Evolutionary conservation across 78 protist genomes (phyloP), one percentile per base, ranked within the genome.

Genomic region (Pelomyxa schiedti): DNA sequence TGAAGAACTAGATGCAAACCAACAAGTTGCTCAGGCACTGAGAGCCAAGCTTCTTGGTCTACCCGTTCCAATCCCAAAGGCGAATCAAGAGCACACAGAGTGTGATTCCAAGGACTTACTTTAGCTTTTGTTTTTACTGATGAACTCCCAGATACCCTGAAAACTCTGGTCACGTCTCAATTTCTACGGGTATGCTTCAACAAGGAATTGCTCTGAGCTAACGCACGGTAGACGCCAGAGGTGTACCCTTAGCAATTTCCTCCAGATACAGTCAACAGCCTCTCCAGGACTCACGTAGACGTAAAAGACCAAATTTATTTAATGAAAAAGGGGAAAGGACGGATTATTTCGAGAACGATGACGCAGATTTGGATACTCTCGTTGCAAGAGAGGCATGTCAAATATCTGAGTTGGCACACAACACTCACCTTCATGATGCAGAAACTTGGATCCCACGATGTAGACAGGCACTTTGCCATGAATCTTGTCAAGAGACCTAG

Each of bases 331-430:
- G 22, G 53, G 69, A 35, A 39, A 52, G 40, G 1, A 24, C 22
- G 40, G 42, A 37, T 79, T 79, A 79, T 39, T 28, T 36, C 35
- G 84, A 79, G 40, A 79, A 79, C 35, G 76, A 72, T 40, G 9
- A 79, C 38, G 26, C 42, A 1, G 72, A 58, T n/a, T 40, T 79
- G 26, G 66, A 79, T 3, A 41, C 70, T 58, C 38, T 79, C 63
- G 84, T 79, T 35, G 69, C 77, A 29, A 37, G 36, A 26, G 84
- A 79, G 35, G n/a, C n/a, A n/a, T n/a, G n/a, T n/a, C n/a, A n/a
- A n/a, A n/a, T n/a, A n/a, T n/a, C n/a, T n/a, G n/a, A n/a, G n/a
- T n/a, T n/a, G n/a, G n/a, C n/a, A n/a, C n/a, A n/a, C n/a, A n/a
- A n/a, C n/a, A n/a, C n/a, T n/a, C n/a, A n/a, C n/a, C n/a, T n/a